Evolutionary conservation across 2,329 filamentous ascomycete species (phyloP).

Genomic region (Claviceps pusilla): DNA sequence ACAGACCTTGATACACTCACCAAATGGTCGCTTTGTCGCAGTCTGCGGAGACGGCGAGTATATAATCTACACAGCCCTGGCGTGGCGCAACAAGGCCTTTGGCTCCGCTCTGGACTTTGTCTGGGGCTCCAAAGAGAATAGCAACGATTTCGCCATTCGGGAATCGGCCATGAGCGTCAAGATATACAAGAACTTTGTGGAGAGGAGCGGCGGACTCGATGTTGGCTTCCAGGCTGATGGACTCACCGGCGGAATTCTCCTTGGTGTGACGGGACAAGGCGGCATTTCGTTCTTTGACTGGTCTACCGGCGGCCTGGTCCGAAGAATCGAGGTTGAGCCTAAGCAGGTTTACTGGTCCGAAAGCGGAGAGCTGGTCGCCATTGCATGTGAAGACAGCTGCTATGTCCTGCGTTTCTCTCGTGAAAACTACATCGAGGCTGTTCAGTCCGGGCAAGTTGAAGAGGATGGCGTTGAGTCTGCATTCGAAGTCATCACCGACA

Average conservation of each 20-base stretch:
- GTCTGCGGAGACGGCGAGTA: constrained; percentile 92
- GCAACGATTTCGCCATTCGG: constrained; percentile 94
- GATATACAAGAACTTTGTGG: constrained; percentile 94
- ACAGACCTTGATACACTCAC: constrained; percentile 86
- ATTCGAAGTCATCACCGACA: constrained; percentile 91
- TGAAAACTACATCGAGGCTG: constrained; percentile 71
- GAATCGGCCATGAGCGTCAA: constrained; percentile 91
- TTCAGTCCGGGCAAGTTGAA: constrained; percentile 70
- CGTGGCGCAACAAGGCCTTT: constrained; percentile 95
- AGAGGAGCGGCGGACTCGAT: constrained; percentile 76
- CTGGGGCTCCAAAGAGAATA: constrained; percentile 94
- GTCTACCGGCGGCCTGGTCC: constrained; percentile 74
- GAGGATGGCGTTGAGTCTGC: constrained; percentile 87
- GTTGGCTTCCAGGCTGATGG: constrained; percentile 93
- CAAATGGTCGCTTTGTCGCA: constrained; percentile 74
- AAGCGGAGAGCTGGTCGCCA: constrained; percentile 77
- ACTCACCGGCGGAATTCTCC: constrained; percentile 70
- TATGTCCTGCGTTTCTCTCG: constrained; percentile 87
- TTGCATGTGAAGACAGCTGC: constrained; percentile 89
- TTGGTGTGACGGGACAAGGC: constrained; percentile 89
- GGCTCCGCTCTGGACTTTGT: constrained; percentile 91
- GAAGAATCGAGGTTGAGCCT: constrained; percentile 73
- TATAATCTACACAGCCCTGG: constrained; percentile 94
- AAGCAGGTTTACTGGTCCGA: constrained; percentile 90
- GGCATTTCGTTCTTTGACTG: constrained; percentile 95